Base-by-base conservation (phyloP, 1,139 yeast genomes). In the Lodderomyces parapsilosis region DNA sequence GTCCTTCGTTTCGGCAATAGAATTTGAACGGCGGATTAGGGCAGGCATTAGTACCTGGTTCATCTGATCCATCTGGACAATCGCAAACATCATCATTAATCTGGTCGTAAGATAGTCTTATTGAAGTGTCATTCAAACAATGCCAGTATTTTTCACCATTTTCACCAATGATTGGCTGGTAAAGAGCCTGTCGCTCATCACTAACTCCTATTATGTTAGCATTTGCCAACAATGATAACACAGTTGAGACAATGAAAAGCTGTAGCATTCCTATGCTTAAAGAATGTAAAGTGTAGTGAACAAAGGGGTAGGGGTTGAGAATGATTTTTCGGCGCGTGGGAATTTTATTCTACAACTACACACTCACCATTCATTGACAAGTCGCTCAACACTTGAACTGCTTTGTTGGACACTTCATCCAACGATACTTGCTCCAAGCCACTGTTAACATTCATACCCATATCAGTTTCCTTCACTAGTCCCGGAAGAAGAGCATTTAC, bases 51-150 rank as follows among this genome's bases (percentile, higher is more conserved):
- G 98, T 93, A 0, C 97, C 97, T 0, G 98, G 97, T 60, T 93
- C 99, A 62, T 93, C 99, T 2, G 94, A 83, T 0, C 99, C 99
- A 63, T 93, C 99, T 0, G 98, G 97, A 66, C 99, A 93, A 59
- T 93, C 99, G 62, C 98, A 91, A 56, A 77, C 83, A 55, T 90
- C 85, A 59, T 93, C 98, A 58, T 93, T 91, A 52, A 93, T 76
- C 56, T 83, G 87, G 36, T 71, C 71, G 41, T 70, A 73, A 23
- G 81, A 68, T 23, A 91, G 64, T 15, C 68, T 70, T 5, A 89
- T 78, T 14, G 80, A 74, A 0, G 94, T 83, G 56, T 86, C 76
- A 20, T 66, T 60, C 34, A 91, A 60, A 65, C 98, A 91, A 8
- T 69, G 65, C 91, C 95, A 91, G 44, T 70, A 68, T 17, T 59